Percentiles rank a stretch among this genome's conserved stretches.
These are phyloP conservation scores for Dipodascus geniculatus DNA, from an alignment of 805 yeast genomes.

Conservation along the genomic window DNA sequence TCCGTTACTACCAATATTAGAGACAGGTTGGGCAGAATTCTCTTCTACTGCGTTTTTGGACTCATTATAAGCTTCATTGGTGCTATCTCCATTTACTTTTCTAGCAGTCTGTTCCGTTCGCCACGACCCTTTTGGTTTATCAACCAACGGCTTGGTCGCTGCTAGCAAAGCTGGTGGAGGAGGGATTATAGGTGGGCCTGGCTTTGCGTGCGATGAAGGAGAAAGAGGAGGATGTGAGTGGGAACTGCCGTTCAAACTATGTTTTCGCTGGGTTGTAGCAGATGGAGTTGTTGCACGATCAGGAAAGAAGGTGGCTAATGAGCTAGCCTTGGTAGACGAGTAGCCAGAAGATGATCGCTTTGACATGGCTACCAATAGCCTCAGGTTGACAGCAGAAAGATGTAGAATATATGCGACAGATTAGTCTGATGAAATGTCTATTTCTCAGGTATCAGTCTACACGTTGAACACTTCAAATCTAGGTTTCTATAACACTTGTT, in stretches of 20 bases:
- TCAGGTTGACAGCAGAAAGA: not conserved
- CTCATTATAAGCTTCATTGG: too few species aligned
- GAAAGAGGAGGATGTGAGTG: not conserved
- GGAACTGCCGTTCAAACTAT: conserved; percentile 2
- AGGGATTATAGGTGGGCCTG: not conserved
- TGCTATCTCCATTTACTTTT: not conserved
- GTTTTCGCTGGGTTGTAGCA: too few species aligned
- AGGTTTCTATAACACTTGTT: not conserved
- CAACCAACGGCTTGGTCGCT: conserved; percentile 3
- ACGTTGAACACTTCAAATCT: too few species aligned
- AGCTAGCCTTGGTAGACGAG: not conserved
- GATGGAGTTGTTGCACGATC: conserved; percentile 10
- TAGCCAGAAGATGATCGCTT: not conserved
- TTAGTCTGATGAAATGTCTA: too few species aligned
- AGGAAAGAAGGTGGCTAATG: conserved; percentile 12
- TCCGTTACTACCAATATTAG: conserved; percentile 5
- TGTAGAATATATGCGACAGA: not conserved
- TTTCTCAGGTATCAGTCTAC: too few species aligned
- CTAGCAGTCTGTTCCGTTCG: not conserved
- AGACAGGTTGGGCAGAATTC: too few species aligned
- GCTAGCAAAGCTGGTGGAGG: conserved; percentile 2
- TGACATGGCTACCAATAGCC: not conserved
- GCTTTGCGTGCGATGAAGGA: too few species aligned
- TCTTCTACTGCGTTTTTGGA: too few species aligned
- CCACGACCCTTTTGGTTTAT: conserved; percentile 4